Evolutionary conservation across 2,329 filamentous ascomycete species (phyloP).

Genomic region (Chaetothyriales sp.): DNA sequence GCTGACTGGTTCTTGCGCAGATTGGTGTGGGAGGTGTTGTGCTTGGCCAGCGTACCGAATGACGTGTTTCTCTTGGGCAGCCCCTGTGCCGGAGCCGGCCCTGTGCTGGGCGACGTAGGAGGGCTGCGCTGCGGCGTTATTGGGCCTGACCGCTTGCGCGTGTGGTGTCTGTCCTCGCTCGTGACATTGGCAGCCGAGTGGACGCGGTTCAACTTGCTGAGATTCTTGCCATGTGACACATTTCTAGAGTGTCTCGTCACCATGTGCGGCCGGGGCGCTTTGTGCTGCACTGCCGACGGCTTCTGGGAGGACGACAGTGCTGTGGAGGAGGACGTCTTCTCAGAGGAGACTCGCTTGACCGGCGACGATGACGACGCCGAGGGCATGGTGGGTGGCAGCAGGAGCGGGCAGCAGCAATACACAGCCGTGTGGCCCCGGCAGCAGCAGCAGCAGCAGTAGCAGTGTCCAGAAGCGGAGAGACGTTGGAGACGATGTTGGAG

Average conservation of each 20-base stretch:
- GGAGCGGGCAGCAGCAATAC: neutral
- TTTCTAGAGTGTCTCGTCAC: conserved; percentile 29
- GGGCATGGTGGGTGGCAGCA: conserved; percentile 11
- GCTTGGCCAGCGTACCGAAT: conserved; percentile 21
- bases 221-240: conserved; percentile 29
- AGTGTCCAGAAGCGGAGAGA: neutral
- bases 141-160: conserved; percentile 31
- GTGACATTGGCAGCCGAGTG: conserved; percentile 23
- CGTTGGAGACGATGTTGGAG: neutral
- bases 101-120: conserved; percentile 18
- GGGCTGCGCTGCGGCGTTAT: conserved; percentile 30
- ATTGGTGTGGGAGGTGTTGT: conserved; percentile 24
- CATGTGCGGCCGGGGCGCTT: conserved; percentile 28
- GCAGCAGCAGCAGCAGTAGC: too few relatives aligned
- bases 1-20: conserved; percentile 34
- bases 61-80: conserved; percentile 17
- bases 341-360: conserved; percentile 15
- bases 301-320: conserved; percentile 16
- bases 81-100: too few relatives aligned
- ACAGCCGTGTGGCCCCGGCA: neutral
- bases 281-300: conserved; percentile 18
- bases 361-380: conserved; percentile 16
- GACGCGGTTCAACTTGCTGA: conserved; percentile 29
- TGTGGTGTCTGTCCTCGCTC: conserved; percentile 24
- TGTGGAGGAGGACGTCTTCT: conserved; percentile 13